A percentile compares a stretch with the other conserved stretches of the same genome.
These are phyloP conservation scores for Calonectria honghensis DNA, from an alignment of 2,329 filamentous ascomycete species.

Conservation along the genomic window DNA sequence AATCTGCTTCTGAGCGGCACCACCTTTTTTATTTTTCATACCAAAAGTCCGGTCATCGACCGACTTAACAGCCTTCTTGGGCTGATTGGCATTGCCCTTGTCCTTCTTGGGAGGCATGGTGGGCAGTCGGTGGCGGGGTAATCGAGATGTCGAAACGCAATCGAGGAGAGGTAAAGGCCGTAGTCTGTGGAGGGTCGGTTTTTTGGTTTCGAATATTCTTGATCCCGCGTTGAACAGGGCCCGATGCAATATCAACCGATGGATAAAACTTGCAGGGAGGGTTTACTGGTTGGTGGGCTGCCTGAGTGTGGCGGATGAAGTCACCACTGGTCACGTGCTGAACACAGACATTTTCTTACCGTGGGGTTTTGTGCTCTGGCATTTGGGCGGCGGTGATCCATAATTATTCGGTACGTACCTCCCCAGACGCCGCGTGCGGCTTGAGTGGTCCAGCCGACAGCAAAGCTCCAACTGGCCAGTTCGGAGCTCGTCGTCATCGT, in stretches of 20 bases:
- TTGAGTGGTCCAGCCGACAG: constrained; percentile 30
- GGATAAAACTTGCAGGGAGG: constrained; percentile 50
- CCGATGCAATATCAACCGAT: constrained; percentile 44
- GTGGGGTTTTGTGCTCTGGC: constrained; percentile 28
- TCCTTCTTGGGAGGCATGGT: constrained; percentile 85
- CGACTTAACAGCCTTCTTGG: constrained; percentile 77
- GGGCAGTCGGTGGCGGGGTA: constrained; percentile 60
- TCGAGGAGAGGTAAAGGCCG: constrained; percentile 33
- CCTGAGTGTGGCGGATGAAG: constrained; percentile 55
- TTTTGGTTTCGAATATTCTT: constrained; percentile 21
- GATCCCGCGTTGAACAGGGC: constrained; percentile 42
- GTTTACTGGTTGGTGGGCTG: constrained; percentile 55
- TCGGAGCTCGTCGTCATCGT: constrained; percentile 46
- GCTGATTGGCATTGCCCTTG: constrained; percentile 65
- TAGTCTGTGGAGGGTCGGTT: constrained; percentile 28
- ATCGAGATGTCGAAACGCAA: constrained; percentile 44
- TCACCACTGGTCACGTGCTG: constrained; percentile 54
- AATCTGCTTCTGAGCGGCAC: constrained; percentile 91
- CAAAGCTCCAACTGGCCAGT: constrained; percentile 57
- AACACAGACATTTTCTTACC: constrained; percentile 48
- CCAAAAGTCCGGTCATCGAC: constrained; percentile 98
- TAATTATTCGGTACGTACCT: constrained; percentile 49
- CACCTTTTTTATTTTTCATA: constrained; percentile 99
- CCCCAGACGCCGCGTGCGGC: constrained; percentile 18
- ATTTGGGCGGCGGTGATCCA: not conserved